Base-by-base conservation (phyloP, 1,284 basidiomycete species). In the Leccinum huronense region DNA sequence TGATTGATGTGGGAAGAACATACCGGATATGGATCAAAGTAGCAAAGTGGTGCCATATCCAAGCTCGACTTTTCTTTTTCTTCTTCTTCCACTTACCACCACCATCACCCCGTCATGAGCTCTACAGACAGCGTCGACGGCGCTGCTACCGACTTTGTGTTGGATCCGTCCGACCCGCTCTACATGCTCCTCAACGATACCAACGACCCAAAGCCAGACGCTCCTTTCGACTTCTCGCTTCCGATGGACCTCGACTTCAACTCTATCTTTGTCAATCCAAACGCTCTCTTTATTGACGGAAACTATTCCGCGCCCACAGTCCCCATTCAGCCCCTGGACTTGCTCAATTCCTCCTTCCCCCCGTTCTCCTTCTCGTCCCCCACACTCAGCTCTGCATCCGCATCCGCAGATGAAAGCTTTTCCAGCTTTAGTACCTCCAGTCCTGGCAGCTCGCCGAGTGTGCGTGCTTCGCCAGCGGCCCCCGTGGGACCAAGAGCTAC, bases 191-290 rank as follows among this genome's bases (percentile, higher is more conserved):
- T 86, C 16, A 80, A 81, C 67, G 80, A 81, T 67, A 71, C 75
- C 34, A 70, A 77, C 13, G 75, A 78, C 48, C 69, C 76, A 65
- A 79, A 83, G 57, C 74, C 77, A 6, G 73, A 76, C 61, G 73
- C 83, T 65, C 82, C 85, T 58, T 85, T 86, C 65, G 76, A 77
- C 64, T 75, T 85, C 62, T 73, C 78, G 23, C 63, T 74, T 60
- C 69, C 67, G 9, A 60, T 73, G 68, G 83, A 85, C 73, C 81
- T 89, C 73, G 85, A 88, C 69, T 84, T 87, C 65, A 65, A 45
- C 57, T 73, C 80, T 5, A 81, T 85, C 69, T 80, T 83, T 2
- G 81, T 90, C 63, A 86, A 91, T 66, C 88, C 89, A 13, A 85
- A 78, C 67, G 76, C 89, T 11, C 86, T 89, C 69, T 85, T 86